Evolutionary conservation across 192 early-diverging fungal species (phyloP), one percentile per base, ranked within the genome.

Genomic region (Spizellomyces sp.): DNA sequence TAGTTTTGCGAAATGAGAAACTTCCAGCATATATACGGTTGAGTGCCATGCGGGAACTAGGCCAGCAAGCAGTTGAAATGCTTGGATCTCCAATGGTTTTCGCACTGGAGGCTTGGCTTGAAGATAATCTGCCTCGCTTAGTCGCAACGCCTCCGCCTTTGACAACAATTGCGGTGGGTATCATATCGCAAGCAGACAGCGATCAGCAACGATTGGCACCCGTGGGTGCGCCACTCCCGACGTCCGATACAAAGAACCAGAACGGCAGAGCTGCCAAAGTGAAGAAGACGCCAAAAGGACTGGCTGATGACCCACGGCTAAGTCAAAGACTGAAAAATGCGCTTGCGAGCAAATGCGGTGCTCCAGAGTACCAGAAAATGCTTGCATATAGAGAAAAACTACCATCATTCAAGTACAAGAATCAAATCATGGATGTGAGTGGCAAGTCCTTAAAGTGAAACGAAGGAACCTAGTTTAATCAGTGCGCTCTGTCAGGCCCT

Each of bases 1-100:
- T 94, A 8, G 81, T 91, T n/a, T 66, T 95, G 43, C 65, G 80
- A 9, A 84, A 89, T 74, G 83, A 79, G n/a, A 69, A 64, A 36
- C 74, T 94, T 22, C 91, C 95, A 0, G 86, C 89, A 4, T 94
- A 92, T 73, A 79, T 94, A 12, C 67, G 76, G 9, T 56, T 77
- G 17, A 70, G 66, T 19, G 55, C 81, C 8, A 42, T 80, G 47
- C 69, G 71, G 71, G 43, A 59, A 19, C 58, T 84, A 4, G 54
- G 62, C 45, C 45, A 52, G 10, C 75, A 78, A 9, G 70, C 73
- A 22, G 46, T 27, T 5, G 12, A 50, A 0, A 46, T 71, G 27
- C 44, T 81, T 36, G 85, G 85, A 0, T 50, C 64, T 22, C 81
- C 79, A 9, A 81, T 86, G 81, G 69, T 81, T n/a, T 84, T 79